phyloP scores from a whole-genome alignment of 176 grass and related monocot genomes.

The Panicum miliaceum region DNA sequence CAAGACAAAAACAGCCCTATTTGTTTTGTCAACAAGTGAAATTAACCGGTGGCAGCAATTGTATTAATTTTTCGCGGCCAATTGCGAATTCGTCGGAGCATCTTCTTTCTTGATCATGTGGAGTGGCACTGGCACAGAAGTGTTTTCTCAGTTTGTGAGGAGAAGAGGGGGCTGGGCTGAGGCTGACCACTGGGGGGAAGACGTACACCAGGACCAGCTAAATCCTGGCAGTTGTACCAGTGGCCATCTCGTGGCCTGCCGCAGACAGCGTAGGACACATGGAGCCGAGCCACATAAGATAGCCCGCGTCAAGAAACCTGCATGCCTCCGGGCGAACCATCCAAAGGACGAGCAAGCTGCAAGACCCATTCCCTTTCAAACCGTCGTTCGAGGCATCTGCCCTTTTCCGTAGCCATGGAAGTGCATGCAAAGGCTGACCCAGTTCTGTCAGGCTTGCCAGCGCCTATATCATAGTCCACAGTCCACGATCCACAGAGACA shows the following conservation, averaged over 20 bases:
- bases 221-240: not conserved
- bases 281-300: not conserved
- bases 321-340: slow-evolving; percentile 4
- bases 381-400: not conserved
- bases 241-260: not conserved
- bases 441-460: no score
- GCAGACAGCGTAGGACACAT: not conserved
- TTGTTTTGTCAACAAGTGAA: no score
- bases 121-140: not conserved
- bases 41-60: no score
- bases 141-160: no score
- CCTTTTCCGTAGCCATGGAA: not conserved
- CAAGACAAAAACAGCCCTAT: not conserved
- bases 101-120: not conserved
- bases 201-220: not conserved
- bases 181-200: not conserved
- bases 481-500: no score
- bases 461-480: not conserved
- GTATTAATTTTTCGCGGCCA: not conserved
- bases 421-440: no score
- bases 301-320: slow-evolving; percentile 4
- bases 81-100: not conserved
- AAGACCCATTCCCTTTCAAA: not conserved
- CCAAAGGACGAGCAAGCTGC: not conserved
- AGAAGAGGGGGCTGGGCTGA: not conserved